Evolutionary conservation across 2,329 filamentous ascomycete species (phyloP).

Genomic region (Alternaria sp.): DNA sequence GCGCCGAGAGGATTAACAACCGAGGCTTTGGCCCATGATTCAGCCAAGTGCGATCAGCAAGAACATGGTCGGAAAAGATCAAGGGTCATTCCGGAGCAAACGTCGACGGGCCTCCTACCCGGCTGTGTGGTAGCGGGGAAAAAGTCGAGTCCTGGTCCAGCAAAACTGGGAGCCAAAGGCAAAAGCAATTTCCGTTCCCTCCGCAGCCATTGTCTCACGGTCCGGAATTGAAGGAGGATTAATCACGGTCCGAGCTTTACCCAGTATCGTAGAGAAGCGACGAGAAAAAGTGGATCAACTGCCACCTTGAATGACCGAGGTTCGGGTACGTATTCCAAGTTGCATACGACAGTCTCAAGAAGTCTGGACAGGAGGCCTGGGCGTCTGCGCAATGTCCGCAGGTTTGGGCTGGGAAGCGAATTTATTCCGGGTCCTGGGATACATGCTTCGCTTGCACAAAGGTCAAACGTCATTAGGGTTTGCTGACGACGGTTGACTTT

Average conservation of each 20-base stretch:
- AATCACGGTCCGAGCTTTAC: background rate
- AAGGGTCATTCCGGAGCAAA: conserved; percentile 20
- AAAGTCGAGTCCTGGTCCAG: background rate
- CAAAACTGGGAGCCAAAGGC: background rate
- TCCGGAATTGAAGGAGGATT: conserved; percentile 10
- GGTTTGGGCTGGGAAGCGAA: background rate
- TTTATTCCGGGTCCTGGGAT: conserved; percentile 14
- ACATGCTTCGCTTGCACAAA: conserved; percentile 19
- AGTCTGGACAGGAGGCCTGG: conserved; percentile 1
- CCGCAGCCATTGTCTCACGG: conserved; percentile 10
- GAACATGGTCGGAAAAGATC: conserved; percentile 19
- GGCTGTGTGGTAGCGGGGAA: conserved; percentile 30
- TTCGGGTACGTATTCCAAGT: background rate
- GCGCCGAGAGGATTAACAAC: conserved; percentile 6
- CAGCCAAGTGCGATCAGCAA: conserved; percentile 16
- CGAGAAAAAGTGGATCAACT: conserved; percentile 3
- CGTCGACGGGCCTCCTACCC: conserved; percentile 31
- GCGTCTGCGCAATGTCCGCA: conserved; percentile 10
- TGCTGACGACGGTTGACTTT: conserved; percentile 11
- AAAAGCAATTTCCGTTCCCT: conserved; percentile 16
- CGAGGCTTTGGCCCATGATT: conserved; percentile 11
- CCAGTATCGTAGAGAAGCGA: background rate
- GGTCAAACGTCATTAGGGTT: conserved; percentile 28
- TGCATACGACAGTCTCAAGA: conserved; percentile 6
- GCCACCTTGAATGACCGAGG: conserved; percentile 8